Percentiles rank a stretch among this genome's conserved stretches.
These are phyloP conservation scores for Tribonema minus DNA, from an alignment of 108 stramenopile species.

Conservation along the genomic window DNA sequence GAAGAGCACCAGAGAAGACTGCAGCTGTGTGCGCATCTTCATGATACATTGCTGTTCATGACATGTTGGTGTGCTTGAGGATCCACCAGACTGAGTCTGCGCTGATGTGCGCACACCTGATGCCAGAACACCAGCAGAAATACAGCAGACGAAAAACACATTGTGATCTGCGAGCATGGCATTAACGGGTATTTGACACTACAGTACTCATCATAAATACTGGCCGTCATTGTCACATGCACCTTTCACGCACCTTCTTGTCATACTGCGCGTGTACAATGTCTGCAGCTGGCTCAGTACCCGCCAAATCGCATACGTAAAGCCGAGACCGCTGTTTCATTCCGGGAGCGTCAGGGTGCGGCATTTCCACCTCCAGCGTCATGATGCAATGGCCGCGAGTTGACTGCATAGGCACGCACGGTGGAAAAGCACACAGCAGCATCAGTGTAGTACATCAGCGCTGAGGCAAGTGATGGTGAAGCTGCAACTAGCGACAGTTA, in stretches of 20 bases:
- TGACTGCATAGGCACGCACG: no score
- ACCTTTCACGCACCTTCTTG: slow-evolving; percentile 45
- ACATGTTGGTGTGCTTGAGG: neutral
- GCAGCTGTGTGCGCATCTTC: neutral
- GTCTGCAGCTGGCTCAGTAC: slow-evolving; percentile 66
- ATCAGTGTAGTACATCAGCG: no score
- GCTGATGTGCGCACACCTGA: no score
- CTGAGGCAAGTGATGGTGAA: no score
- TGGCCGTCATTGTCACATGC: no score
- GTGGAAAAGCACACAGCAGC: no score
- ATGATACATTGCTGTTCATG: neutral
- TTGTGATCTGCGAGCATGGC: neutral
- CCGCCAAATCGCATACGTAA: slow-evolving; percentile 65
- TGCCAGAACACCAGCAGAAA: neutral
- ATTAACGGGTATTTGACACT: no score
- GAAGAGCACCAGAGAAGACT: no score
- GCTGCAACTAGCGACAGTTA: no score
- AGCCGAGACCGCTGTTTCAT: slow-evolving; percentile 57
- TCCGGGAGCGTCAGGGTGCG: slow-evolving; percentile 49
- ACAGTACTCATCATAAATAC: no score
- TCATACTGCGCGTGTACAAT: slow-evolving; percentile 61
- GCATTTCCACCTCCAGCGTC: slow-evolving; percentile 64
- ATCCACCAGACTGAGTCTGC: no score
- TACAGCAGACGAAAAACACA: neutral
- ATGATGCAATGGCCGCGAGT: slow-evolving; percentile 65